A percentile compares a stretch with the other conserved stretches of the same genome.
Evolutionary conservation across 139 green algal genomes (phyloP).

Genomic region (Chlamydomonas sp.): DNA sequence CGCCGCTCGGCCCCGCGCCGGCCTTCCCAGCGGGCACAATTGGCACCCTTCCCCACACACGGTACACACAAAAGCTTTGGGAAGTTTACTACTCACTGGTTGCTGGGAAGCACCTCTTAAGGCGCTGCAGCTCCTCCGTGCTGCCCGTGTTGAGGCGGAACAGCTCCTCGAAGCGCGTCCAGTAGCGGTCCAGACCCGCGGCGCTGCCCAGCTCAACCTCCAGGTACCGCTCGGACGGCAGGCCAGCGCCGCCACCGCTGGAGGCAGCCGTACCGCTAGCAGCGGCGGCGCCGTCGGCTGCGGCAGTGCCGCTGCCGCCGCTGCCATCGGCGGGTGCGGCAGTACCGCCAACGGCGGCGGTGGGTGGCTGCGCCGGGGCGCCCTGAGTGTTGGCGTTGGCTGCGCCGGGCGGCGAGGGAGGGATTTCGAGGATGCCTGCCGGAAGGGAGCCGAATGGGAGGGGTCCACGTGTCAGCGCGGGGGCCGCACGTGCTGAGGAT

Average conservation of each 20-base stretch:
- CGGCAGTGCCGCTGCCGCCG: constrained; percentile 3
- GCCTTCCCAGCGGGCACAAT: no score
- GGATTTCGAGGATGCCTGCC: constrained; percentile 16
- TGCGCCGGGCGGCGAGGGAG: not conserved
- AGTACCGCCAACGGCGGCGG: not conserved
- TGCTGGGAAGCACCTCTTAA: constrained; percentile 24
- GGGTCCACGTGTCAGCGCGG: no score
- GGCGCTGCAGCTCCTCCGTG: not conserved
- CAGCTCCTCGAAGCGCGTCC: constrained; percentile 36
- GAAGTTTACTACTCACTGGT: not conserved
- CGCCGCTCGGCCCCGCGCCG: no score
- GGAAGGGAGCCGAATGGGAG: not conserved
- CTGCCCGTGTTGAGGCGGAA: not conserved
- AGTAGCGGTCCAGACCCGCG: constrained; percentile 25
- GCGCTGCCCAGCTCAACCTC: constrained; percentile 26
- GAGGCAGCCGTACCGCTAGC: not conserved
- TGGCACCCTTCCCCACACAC: no score
- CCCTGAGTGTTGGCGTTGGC: not conserved
- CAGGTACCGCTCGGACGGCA: not conserved
- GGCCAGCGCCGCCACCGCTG: not conserved
- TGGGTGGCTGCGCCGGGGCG: not conserved
- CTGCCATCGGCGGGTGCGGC: not conserved
- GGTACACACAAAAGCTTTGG: no score
- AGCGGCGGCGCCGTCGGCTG: constrained; percentile 4
- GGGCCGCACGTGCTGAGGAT: no score